Evolutionary conservation across 2,329 filamentous ascomycete species (phyloP).

Genomic region (Botrytis fragariae): DNA sequence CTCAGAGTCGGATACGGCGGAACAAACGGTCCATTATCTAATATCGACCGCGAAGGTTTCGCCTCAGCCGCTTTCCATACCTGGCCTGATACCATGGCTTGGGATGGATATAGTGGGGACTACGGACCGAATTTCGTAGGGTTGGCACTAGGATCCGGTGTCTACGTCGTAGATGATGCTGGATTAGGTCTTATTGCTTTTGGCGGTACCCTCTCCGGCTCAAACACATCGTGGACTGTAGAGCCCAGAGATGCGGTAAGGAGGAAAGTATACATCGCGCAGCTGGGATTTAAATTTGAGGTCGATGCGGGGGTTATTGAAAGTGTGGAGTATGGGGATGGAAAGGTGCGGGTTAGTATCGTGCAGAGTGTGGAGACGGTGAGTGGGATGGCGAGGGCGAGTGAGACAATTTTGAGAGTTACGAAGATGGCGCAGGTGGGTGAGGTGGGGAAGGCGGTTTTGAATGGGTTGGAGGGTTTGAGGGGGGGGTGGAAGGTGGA

Average conservation of each 20-base stretch:
- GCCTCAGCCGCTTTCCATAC: constrained; percentile 56
- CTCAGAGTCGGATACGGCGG: constrained; percentile 56
- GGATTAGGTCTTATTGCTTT: constrained; percentile 50
- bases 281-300: constrained; percentile 43
- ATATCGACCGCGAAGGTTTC: constrained; percentile 55
- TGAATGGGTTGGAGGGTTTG: not conserved
- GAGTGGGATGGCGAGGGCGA: not conserved
- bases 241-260: constrained; percentile 47
- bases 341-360: constrained; percentile 9
- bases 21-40: constrained; percentile 51
- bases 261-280: constrained; percentile 49
- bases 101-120: constrained; percentile 57
- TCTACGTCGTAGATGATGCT: constrained; percentile 48
- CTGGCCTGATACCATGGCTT: constrained; percentile 53
- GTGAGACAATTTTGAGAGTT: constrained; percentile 21
- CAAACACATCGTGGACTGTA: constrained; percentile 36
- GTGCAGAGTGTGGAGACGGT: constrained; percentile 20
- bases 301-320: constrained; percentile 47
- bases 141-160: constrained; percentile 48
- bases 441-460: not conserved
- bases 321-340: constrained; percentile 40
- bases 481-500: constrained; percentile 21
- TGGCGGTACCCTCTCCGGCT: constrained; percentile 45
- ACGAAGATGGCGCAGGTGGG: constrained; percentile 22
- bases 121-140: constrained; percentile 57